Conservation (phyloP, 805 yeast species). For the Candida verbasci region DNA sequence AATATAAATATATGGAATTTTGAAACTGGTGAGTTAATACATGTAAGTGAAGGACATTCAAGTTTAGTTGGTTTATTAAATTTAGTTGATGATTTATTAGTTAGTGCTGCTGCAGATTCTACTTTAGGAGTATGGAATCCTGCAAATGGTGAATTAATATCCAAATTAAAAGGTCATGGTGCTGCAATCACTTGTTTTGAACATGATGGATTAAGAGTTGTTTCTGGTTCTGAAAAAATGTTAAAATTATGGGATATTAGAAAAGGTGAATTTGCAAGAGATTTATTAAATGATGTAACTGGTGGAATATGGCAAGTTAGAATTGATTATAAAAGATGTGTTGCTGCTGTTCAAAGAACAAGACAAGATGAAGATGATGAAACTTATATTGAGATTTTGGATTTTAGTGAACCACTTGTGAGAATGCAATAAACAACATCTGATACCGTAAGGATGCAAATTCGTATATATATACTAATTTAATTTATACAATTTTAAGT, state of each 20-base stretch:
- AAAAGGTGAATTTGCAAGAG: slow-evolving; percentile 71
- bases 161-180: slow-evolving; percentile 74
- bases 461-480: too few species aligned
- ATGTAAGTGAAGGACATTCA: slow-evolving; percentile 80
- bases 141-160: slow-evolving; percentile 58
- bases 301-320: slow-evolving; percentile 95
- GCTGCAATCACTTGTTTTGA: slow-evolving; percentile 92
- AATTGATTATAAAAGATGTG: slow-evolving; percentile 77
- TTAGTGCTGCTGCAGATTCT: slow-evolving; percentile 95
- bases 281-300: slow-evolving; percentile 66
- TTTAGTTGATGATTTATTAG: slow-evolving; percentile 68
- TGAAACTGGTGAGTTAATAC: slow-evolving; percentile 63
- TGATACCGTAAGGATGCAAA: too few species aligned
- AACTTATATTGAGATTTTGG: slow-evolving; percentile 80
- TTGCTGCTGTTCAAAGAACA: slow-evolving; percentile 77
- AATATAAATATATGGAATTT: slow-evolving; percentile 89
- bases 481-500: too few species aligned
- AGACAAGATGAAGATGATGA: slow-evolving; percentile 46
- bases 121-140: slow-evolving; percentile 94
- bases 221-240: slow-evolving; percentile 86
- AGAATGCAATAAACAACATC: too few species aligned
- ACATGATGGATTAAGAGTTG: slow-evolving; percentile 76
- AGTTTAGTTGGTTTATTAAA: slow-evolving; percentile 86
- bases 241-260: slow-evolving; percentile 83
- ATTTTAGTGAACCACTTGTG: slow-evolving; percentile 60